These are phyloP conservation scores for Colletotrichum sp. DNA, from an alignment of 2,329 filamentous ascomycete genomes.

Conservation along the genomic window DNA sequence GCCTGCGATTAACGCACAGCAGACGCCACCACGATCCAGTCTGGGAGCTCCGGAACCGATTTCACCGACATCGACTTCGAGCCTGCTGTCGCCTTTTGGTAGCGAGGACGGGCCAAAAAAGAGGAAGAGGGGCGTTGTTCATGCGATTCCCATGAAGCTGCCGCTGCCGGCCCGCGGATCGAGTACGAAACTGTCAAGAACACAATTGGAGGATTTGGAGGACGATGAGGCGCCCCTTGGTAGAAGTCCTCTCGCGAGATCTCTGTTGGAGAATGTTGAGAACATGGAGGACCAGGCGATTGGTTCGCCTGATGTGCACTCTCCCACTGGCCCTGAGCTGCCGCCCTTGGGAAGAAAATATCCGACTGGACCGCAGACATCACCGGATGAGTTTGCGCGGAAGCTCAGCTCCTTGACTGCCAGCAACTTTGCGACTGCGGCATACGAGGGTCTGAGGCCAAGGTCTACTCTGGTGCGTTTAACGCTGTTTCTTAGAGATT, in stretches of 20 bases:
- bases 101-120: slow-evolving; percentile 18
- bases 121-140: slow-evolving; percentile 18
- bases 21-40: slow-evolving; percentile 13
- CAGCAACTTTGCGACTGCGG: slow-evolving; percentile 9
- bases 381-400: slow-evolving; percentile 12
- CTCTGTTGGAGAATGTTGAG: not conserved
- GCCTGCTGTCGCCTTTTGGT: slow-evolving; percentile 2
- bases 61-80: slow-evolving; percentile 6
- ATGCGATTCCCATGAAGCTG: slow-evolving; percentile 18
- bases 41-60: not conserved
- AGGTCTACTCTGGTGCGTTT: slow-evolving; percentile 10
- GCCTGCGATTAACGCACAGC: slow-evolving; percentile 37
- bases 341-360: not conserved
- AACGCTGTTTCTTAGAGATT: not conserved
- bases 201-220: not conserved
- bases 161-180: not conserved
- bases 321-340: not conserved
- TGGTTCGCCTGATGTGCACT: slow-evolving; percentile 1
- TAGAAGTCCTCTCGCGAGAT: slow-evolving; percentile 1
- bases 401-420: slow-evolving; percentile 18
- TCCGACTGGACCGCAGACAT: not conserved
- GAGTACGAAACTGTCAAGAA: not conserved
- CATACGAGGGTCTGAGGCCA: slow-evolving; percentile 1
- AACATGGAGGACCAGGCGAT: not conserved
- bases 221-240: not conserved